phyloP scores from a whole-genome alignment of 192 early-diverging fungal species.

The Backusella psychrophila region DNA sequence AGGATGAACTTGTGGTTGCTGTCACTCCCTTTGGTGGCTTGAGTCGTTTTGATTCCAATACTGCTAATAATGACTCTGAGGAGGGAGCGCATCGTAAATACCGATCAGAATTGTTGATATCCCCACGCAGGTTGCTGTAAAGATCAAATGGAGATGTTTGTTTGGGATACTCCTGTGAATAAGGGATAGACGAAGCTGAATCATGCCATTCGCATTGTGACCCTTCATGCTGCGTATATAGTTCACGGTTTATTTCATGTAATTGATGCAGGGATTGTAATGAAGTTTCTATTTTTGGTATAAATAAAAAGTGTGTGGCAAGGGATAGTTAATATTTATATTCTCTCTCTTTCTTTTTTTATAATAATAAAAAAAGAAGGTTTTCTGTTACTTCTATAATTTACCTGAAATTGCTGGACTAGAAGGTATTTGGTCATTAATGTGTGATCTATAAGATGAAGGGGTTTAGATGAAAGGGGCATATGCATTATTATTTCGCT shows the following conservation, averaged over 20 bases:
- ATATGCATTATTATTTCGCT: not conserved
- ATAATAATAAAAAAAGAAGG: not conserved
- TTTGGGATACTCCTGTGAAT: not conserved
- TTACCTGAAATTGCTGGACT: slow-evolving; percentile 1
- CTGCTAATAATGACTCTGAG: slow-evolving; percentile 65
- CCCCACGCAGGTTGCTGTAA: slow-evolving; percentile 5
- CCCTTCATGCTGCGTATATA: not conserved
- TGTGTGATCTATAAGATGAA: not conserved
- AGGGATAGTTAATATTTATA: not conserved
- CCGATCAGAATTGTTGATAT: slow-evolving; percentile 40
- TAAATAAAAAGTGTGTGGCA: not conserved
- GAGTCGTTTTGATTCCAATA: slow-evolving; percentile 59
- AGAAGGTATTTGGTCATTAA: not conserved
- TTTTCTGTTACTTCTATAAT: not conserved
- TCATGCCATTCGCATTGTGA: slow-evolving; percentile 5
- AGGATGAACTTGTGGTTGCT: not conserved
- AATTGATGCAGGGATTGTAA: not conserved
- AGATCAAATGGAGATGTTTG: not conserved
- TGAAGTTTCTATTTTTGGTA: not conserved
- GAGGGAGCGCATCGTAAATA: slow-evolving; percentile 72
- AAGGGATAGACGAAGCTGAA: not conserved
- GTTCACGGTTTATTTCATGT: not conserved
- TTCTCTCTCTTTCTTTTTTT: not conserved
- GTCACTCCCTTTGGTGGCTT: not conserved
- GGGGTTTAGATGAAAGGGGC: not conserved